Evolutionary conservation across 2,329 filamentous ascomycete genomes (phyloP).

Genomic region (Blumeria hordei): DNA sequence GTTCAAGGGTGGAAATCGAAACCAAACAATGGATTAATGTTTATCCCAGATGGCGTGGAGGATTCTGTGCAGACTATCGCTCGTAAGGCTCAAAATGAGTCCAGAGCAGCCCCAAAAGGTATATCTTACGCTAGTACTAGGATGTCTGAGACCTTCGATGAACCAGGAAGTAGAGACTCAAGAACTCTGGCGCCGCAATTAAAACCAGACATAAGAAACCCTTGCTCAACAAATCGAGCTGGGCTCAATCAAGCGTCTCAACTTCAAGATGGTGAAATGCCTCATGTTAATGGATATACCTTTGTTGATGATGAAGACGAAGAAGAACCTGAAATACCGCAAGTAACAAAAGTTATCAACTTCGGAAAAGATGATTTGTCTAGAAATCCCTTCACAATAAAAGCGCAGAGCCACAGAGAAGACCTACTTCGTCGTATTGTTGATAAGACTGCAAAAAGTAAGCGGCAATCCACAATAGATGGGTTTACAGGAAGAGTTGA

Average conservation of each 20-base stretch:
- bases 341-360: constrained; percentile 23
- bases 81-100: constrained; percentile 43
- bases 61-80: constrained; percentile 35
- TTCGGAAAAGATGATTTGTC: constrained; percentile 35
- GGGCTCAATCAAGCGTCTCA: constrained; percentile 35
- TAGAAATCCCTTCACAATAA: constrained; percentile 59
- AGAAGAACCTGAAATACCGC: constrained; percentile 23
- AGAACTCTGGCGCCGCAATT: constrained; percentile 51
- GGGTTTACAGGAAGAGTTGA: constrained; percentile 35
- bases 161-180: constrained; percentile 14
- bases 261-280: constrained; percentile 44
- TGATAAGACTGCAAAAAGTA: constrained; percentile 51
- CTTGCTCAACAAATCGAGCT: constrained; percentile 50
- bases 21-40: constrained; percentile 75
- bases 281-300: constrained; percentile 74
- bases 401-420: constrained; percentile 52
- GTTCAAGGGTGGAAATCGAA: constrained; percentile 55
- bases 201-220: constrained; percentile 60
- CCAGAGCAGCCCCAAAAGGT: constrained; percentile 49
- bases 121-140: constrained; percentile 72
- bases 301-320: constrained; percentile 54
- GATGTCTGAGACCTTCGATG: constrained; percentile 27
- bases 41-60: constrained; percentile 41
- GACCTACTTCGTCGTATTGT: constrained; percentile 69
- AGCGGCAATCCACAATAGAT: constrained; percentile 33